Conservation (phyloP, 352 stramenopile genomes). For the Phytopythium sindhum region DNA sequence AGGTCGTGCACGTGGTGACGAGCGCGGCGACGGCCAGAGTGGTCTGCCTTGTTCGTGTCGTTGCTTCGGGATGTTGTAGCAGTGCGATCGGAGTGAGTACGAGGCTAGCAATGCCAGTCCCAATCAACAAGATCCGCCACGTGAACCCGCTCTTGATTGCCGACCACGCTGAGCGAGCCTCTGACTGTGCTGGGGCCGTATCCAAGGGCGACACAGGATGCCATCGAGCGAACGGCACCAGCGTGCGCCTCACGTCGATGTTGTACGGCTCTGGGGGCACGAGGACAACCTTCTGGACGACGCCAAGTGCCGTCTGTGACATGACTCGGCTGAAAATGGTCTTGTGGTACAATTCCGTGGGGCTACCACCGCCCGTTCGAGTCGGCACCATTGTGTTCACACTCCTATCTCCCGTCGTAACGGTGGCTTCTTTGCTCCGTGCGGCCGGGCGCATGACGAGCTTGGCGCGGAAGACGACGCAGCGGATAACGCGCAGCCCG, state of each 20-base stretch:
- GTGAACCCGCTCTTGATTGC: neutral
- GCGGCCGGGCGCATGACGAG: slow-evolving; percentile 19
- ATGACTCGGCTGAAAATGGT: neutral
- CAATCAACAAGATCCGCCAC: neutral
- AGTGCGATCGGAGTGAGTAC: neutral
- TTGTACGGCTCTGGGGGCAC: neutral
- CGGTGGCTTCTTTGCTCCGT: neutral
- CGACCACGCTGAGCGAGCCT: neutral
- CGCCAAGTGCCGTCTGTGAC: neutral
- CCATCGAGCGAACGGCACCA: neutral
- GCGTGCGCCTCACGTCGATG: neutral
- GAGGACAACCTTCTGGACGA: neutral
- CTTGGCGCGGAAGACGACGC: slow-evolving; percentile 26
- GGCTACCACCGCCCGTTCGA: neutral
- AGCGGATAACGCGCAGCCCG: slow-evolving; percentile 28
- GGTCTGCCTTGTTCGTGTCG: neutral
- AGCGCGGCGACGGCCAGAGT: neutral
- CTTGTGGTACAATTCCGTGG: neutral
- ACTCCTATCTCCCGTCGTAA: neutral
- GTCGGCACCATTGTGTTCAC: neutral
- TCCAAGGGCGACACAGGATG: neutral
- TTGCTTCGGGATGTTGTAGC: neutral
- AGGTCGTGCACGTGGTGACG: neutral
- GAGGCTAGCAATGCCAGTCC: neutral
- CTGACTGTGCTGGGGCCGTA: neutral